phyloP scores from a whole-genome alignment of 441 rosid species.

The Populus hybrid region DNA sequence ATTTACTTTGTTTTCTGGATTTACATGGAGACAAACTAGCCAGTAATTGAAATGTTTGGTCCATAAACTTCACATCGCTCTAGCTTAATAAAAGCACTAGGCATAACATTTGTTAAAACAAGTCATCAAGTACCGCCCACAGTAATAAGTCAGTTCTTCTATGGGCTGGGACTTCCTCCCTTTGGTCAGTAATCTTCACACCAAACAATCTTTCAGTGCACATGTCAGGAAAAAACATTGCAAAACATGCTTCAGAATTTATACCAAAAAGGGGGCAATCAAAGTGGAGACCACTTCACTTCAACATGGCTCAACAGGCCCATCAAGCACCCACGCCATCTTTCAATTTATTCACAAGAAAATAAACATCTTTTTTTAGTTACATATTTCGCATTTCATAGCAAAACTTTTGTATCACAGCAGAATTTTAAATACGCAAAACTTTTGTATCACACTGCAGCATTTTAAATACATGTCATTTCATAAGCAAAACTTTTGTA shows the following conservation, averaged over 20 bases:
- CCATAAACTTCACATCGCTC: not conserved
- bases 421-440: not conserved
- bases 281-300: not conserved
- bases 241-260: not conserved
- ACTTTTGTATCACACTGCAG: not conserved
- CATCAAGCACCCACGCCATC: not conserved
- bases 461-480: too few relatives aligned
- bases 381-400: not conserved
- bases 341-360: not conserved
- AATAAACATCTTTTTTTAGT: not conserved
- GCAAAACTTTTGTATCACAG: not conserved
- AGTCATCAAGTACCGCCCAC: not conserved
- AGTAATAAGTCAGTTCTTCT: not conserved
- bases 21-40: not conserved
- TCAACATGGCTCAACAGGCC: not conserved
- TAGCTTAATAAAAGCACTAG: not conserved
- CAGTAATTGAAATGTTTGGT: not conserved
- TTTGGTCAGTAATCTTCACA: not conserved
- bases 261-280: not conserved
- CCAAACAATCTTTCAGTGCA: not conserved
- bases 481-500: not conserved
- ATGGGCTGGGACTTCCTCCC: not conserved
- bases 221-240: not conserved
- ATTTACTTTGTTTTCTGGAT: constrained; percentile 1
- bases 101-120: not conserved